Evolutionary conservation across 495 filamentous ascomycete genomes (phyloP).

Genomic region (Hypoxylon trugodes): DNA sequence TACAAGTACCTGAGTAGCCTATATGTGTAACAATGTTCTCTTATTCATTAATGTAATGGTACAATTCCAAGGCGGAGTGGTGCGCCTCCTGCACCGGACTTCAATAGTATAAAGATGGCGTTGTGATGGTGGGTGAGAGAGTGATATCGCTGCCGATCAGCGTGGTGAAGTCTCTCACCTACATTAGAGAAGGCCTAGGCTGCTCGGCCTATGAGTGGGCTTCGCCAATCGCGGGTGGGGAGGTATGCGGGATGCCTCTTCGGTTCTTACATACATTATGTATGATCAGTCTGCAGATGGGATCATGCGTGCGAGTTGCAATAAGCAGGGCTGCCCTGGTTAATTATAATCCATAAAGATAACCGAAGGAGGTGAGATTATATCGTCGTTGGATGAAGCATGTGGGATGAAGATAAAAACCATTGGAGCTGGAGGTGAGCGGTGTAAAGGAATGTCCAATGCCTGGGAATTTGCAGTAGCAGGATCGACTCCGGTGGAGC

Average conservation of each 20-base stretch:
- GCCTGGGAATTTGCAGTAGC: not conserved
- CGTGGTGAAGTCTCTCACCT: constrained; percentile 22
- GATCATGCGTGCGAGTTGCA: constrained; percentile 24
- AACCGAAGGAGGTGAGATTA: constrained; percentile 17
- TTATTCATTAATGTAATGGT: not conserved
- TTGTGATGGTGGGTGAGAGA: constrained; percentile 18
- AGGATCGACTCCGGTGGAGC: too few species aligned
- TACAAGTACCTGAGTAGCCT: not conserved
- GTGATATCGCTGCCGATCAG: constrained; percentile 27
- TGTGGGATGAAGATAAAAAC: constrained; percentile 11
- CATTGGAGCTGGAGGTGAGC: constrained; percentile 24
- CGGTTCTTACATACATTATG: constrained; percentile 9
- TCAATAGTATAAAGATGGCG: constrained; percentile 8
- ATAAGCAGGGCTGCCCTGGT: constrained; percentile 11
- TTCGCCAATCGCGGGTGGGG: not conserved
- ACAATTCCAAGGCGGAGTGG: constrained; percentile 13
- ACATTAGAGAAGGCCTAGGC: not conserved
- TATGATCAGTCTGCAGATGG: constrained; percentile 16
- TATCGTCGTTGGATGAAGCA: constrained; percentile 10
- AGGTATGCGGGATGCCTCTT: constrained; percentile 17
- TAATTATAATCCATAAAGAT: not conserved
- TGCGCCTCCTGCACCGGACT: not conserved
- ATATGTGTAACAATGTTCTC: not conserved
- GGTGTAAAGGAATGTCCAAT: constrained; percentile 17
- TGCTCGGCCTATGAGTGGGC: constrained; percentile 10